These are phyloP conservation scores for Microsporum audouinii DNA, from an alignment of 2,329 filamentous ascomycete genomes.

Conservation along the genomic window DNA sequence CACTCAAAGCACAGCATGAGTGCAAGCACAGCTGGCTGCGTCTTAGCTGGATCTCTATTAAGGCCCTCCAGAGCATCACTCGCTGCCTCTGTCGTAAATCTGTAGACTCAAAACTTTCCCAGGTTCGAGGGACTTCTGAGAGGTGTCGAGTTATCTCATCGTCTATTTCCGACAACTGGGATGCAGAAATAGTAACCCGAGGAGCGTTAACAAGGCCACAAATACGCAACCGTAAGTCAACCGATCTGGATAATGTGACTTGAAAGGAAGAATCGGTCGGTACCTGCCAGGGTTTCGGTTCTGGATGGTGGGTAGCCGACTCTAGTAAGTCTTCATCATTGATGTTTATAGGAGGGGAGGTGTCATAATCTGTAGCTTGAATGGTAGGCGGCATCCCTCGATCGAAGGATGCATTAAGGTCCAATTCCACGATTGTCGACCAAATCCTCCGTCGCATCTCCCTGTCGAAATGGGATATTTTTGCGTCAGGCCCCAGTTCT, in stretches of 20 bases:
- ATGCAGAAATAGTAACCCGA: constrained; percentile 19
- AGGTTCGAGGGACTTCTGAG: constrained; percentile 24
- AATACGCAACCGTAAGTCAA: constrained; percentile 16
- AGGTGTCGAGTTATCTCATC: constrained; percentile 28
- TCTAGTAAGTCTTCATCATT: constrained; percentile 40
- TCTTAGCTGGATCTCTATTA: constrained; percentile 27
- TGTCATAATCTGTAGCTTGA: constrained; percentile 38
- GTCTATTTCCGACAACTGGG: constrained; percentile 32
- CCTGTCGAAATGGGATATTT: constrained; percentile 30
- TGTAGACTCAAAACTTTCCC: constrained; percentile 18
- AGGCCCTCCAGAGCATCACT: constrained; percentile 23
- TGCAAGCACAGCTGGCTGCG: constrained; percentile 31
- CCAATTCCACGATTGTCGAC: constrained; percentile 46
- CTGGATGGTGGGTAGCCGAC: constrained; percentile 22
- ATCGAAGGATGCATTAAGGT: constrained; percentile 45
- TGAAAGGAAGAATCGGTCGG: constrained; percentile 31
- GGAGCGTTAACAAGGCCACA: constrained; percentile 18
- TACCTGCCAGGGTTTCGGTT: constrained; percentile 21
- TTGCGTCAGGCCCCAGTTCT: constrained; percentile 23
- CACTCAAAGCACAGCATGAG: constrained; percentile 30
- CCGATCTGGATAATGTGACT: constrained; percentile 20
- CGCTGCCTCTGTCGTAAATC: constrained; percentile 23
- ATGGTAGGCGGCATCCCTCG: constrained; percentile 42
- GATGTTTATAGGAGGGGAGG: constrained; percentile 39
- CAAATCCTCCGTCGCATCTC: constrained; percentile 45